A percentile compares a stretch with the other conserved stretches of the same genome.
These are phyloP conservation scores for Candida ovalis DNA, from an alignment of 805 yeast species.

Conservation along the genomic window DNA sequence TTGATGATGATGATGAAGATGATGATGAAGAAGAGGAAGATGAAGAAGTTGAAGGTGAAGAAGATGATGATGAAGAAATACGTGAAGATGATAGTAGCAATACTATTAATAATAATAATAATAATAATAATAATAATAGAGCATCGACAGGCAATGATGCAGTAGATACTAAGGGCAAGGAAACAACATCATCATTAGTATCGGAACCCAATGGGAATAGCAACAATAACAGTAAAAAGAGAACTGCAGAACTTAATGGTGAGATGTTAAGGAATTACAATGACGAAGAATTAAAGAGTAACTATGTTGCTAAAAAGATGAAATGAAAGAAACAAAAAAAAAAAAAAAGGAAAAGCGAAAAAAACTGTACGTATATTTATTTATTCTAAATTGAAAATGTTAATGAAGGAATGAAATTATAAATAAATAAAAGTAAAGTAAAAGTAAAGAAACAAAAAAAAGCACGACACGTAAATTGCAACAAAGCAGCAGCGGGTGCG, in stretches of 20 bases:
- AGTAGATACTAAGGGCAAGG: neutral
- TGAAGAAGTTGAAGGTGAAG: neutral
- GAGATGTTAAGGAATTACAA: constrained; percentile 7
- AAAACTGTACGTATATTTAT: neutral
- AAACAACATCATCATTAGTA: neutral
- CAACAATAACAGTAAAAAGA: constrained; percentile 7
- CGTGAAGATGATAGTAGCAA: constrained; percentile 4
- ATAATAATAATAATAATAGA: neutral
- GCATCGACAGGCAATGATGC: too few relatives aligned
- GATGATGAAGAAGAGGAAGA: neutral
- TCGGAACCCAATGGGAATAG: neutral
- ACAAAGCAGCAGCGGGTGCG: too few relatives aligned
- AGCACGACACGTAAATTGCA: too few relatives aligned
- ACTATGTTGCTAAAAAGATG: constrained; percentile 17
- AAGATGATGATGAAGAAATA: neutral
- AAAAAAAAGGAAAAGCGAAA: too few relatives aligned
- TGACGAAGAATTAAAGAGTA: constrained; percentile 10
- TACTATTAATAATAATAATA: neutral
- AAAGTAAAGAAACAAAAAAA: neutral
- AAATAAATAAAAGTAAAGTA: neutral
- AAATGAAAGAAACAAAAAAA: constrained; percentile 1
- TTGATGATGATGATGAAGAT: neutral
- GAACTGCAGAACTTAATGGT: constrained; percentile 17
- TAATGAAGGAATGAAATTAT: neutral
- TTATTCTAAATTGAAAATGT: neutral